These are phyloP conservation scores for Backusella circina DNA, from an alignment of 192 early-diverging fungal genomes.

Conservation along the genomic window DNA sequence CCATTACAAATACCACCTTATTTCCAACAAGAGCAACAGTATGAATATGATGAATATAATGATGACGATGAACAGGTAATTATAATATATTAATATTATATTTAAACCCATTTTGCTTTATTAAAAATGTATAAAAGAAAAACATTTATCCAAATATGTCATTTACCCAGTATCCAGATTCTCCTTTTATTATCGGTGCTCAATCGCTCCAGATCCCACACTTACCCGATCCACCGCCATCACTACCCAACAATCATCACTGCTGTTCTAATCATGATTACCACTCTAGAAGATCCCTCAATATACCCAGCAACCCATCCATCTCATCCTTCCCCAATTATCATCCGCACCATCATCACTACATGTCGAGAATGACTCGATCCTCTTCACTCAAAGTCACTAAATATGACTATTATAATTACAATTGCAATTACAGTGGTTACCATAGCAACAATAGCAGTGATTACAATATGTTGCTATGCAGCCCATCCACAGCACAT, in stretches of 20 bases:
- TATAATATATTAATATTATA: not conserved
- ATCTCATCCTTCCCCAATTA: not conserved
- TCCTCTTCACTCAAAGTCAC: not conserved
- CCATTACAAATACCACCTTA: conserved; percentile 1
- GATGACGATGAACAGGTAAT: not conserved
- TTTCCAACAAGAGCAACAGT: not conserved
- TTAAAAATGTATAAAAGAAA: not conserved
- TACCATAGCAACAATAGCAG: not conserved
- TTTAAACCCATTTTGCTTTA: not conserved
- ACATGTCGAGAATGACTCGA: not conserved
- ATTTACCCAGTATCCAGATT: conserved; percentile 1
- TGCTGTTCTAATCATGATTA: not conserved
- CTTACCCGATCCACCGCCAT: not conserved
- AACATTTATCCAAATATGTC: not conserved
- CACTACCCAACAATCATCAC: not conserved
- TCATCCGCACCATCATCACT: not conserved
- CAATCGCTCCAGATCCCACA: conserved; percentile 5
- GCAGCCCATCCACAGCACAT: not conserved
- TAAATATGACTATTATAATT: not conserved
- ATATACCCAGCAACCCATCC: not conserved
- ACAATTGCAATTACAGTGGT: not conserved
- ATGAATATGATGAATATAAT: not conserved
- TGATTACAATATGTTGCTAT: not conserved
- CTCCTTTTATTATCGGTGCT: conserved; percentile 1
- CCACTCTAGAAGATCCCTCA: not conserved